Evolutionary conservation across 179 eudicot species (phyloP).

Genomic region (Silene noctiflora): DNA sequence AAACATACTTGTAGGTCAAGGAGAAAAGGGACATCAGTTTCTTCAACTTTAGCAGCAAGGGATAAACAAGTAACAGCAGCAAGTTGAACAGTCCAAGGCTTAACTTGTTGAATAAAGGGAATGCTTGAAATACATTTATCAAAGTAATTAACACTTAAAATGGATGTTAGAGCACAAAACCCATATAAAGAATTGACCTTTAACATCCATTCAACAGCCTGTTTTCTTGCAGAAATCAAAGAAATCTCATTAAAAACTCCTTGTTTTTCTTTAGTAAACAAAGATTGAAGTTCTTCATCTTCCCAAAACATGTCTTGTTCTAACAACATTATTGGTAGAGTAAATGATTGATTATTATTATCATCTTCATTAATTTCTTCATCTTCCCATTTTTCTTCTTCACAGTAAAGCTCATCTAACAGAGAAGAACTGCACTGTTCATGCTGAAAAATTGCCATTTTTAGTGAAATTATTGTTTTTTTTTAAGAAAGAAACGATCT

Average conservation of each 20-base stretch:
- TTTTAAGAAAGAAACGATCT: neutral
- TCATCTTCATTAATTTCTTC: neutral
- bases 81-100: slow-evolving; percentile 87
- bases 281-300: slow-evolving; percentile 60
- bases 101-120: slow-evolving; percentile 37
- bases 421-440: slow-evolving; percentile 34
- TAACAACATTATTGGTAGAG: slow-evolving; percentile 22
- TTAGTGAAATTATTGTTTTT: neutral
- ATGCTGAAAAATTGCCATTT: slow-evolving; percentile 44
- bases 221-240: slow-evolving; percentile 31
- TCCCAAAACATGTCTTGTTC: slow-evolving; percentile 55
- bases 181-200: slow-evolving; percentile 51
- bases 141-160: slow-evolving; percentile 63
- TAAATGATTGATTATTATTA: too few relatives aligned
- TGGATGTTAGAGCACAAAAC: slow-evolving; percentile 56
- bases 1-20: slow-evolving; percentile 79
- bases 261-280: slow-evolving; percentile 54
- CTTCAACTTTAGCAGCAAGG: slow-evolving; percentile 94
- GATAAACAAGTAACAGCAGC: slow-evolving; percentile 83
- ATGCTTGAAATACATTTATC: slow-evolving; percentile 47
- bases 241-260: neutral
- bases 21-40: slow-evolving; percentile 68
- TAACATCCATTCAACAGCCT: slow-evolving; percentile 65
- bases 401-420: slow-evolving; percentile 62
- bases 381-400: slow-evolving; percentile 51